phyloP scores from a whole-genome alignment of 2,329 filamentous ascomycete genomes.

The Sarocladium brachiariae region DNA sequence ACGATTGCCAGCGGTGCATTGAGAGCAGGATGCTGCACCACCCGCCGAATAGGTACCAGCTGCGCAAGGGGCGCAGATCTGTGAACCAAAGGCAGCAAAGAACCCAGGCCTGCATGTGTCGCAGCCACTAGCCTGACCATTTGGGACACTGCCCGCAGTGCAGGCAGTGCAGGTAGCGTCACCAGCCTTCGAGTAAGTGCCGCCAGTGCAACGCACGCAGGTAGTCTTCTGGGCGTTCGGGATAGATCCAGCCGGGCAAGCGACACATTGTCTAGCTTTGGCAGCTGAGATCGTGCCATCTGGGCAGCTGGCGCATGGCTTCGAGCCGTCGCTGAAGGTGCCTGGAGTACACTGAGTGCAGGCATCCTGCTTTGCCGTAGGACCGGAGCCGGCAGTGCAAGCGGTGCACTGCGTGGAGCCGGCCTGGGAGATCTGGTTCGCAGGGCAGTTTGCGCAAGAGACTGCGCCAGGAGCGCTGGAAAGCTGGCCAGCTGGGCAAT shows the following conservation, averaged over 20 bases:
- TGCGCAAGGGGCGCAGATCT: not conserved
- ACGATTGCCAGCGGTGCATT: not conserved
- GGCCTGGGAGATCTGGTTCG: not conserved
- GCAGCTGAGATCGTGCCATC: not conserved
- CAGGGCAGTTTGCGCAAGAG: not conserved
- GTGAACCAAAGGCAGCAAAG: not conserved
- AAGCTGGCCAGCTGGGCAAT: not conserved
- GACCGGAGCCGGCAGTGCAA: not conserved
- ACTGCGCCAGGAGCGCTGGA: not conserved
- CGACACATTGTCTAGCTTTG: not conserved
- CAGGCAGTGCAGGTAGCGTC: not conserved
- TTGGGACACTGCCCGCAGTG: not conserved
- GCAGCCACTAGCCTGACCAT: not conserved
- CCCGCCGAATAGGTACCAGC: not conserved
- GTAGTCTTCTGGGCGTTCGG: not conserved
- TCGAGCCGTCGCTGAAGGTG: not conserved
- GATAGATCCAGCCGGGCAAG: not conserved
- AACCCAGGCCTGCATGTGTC: not conserved
- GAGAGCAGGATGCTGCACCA: not conserved
- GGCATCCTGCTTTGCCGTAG: not conserved
- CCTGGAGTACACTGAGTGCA: not conserved
- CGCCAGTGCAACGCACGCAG: not conserved
- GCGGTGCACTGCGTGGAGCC: not conserved
- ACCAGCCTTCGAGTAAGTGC: not conserved
- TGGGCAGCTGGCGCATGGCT: not conserved